phyloP scores from a whole-genome alignment of 306 rosid genomes.

The Styphnolobium japonicum region DNA sequence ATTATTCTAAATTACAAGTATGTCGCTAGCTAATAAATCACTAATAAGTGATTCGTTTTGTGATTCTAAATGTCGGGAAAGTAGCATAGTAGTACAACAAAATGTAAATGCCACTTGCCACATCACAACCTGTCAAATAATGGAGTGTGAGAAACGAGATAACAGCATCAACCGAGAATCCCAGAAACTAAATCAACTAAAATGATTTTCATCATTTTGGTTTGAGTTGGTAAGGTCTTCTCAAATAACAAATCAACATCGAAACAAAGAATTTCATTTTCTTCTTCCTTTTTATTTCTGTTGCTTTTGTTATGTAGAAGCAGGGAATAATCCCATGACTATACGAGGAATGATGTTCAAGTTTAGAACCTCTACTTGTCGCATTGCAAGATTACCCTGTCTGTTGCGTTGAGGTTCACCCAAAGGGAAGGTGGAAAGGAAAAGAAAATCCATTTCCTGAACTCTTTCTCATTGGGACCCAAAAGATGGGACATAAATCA shows the following conservation, averaged over 20 bases:
- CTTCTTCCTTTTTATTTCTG: background rate
- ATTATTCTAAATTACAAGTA: background rate
- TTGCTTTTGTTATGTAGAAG: background rate
- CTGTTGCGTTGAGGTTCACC: background rate
- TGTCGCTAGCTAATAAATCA: background rate
- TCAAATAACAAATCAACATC: background rate
- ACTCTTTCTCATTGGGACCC: conserved; percentile 21
- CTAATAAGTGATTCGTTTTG: background rate
- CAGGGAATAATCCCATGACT: background rate
- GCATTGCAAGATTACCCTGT: background rate
- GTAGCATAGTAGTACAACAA: background rate
- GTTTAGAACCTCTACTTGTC: background rate
- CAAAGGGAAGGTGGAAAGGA: background rate
- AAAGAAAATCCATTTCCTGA: background rate
- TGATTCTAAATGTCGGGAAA: background rate
- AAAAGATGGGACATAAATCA: conserved; percentile 18
- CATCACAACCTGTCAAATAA: background rate
- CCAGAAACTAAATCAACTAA: background rate
- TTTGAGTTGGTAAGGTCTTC: background rate
- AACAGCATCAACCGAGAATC: background rate
- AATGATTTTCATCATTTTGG: background rate
- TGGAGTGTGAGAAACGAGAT: background rate
- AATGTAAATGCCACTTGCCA: background rate
- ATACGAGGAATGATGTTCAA: background rate
- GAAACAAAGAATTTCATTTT: background rate